Percentiles rank a stretch among this genome's conserved stretches.
phyloP scores from a whole-genome alignment of 2,329 filamentous ascomycete species.

The Cladosporium sp. region DNA sequence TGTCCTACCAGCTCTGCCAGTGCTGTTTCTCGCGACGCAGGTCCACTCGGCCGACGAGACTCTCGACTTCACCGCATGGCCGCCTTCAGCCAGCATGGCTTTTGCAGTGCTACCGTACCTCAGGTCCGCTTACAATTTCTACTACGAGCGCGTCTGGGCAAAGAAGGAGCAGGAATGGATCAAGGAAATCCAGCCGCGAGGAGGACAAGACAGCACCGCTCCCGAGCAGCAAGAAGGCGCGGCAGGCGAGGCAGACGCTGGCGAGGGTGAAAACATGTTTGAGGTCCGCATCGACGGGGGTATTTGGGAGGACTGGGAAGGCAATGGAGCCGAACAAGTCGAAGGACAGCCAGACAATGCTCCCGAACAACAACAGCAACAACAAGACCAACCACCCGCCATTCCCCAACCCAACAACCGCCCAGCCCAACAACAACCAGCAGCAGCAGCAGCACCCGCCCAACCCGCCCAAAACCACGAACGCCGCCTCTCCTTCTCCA shows the following conservation, averaged over 20 bases:
- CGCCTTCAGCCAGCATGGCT: constrained; percentile 60
- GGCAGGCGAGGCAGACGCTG: constrained; percentile 7
- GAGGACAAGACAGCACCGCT: constrained; percentile 12
- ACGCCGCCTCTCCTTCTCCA: constrained; percentile 46
- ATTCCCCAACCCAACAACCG: constrained; percentile 18
- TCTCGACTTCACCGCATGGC: constrained; percentile 56
- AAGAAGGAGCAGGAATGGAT: constrained; percentile 57
- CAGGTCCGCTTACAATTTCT: constrained; percentile 57
- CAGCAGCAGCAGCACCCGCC: constrained; percentile 25
- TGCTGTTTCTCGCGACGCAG: constrained; percentile 57
- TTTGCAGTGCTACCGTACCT: constrained; percentile 64
- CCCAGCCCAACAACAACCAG: constrained; percentile 17
- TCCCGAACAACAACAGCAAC: constrained; percentile 45
- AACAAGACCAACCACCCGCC: constrained; percentile 36
- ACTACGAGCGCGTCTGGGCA: constrained; percentile 57
- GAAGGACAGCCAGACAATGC: constrained; percentile 28
- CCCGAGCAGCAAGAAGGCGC: constrained; percentile 14
- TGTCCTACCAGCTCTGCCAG: constrained; percentile 57
- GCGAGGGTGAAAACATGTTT: constrained; percentile 29
- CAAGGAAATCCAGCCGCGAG: constrained; percentile 56
- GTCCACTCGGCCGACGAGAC: constrained; percentile 39
- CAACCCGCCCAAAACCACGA: constrained; percentile 24
- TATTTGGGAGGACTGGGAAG: constrained; percentile 41
- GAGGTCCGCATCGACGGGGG: constrained; percentile 33
- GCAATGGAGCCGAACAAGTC: constrained; percentile 27